These are phyloP conservation scores for Termitomyces sp. DNA, from an alignment of 768 basidiomycete genomes.

Conservation along the genomic window DNA sequence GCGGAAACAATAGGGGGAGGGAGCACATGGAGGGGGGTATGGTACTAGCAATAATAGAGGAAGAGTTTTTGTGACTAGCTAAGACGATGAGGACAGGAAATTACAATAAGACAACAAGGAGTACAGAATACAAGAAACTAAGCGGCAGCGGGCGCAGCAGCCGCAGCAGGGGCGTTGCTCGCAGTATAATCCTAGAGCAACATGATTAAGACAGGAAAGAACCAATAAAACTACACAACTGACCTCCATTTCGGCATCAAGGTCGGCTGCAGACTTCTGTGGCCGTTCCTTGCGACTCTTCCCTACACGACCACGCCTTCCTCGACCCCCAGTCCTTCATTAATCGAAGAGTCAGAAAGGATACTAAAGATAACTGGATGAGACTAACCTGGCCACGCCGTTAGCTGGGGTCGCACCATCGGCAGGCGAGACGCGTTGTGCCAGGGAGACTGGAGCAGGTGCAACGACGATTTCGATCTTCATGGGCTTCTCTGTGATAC, in stretches of 20 bases:
- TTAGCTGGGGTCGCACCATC: constrained; percentile 27
- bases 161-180: constrained; percentile 46
- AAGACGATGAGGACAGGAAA: constrained; percentile 7
- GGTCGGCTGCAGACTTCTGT: constrained; percentile 79
- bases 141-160: constrained; percentile 20
- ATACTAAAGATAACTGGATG: neutral
- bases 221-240: constrained; percentile 7
- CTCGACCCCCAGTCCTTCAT: constrained; percentile 31
- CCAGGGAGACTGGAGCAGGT: constrained; percentile 68
- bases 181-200: constrained; percentile 62
- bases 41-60: neutral
- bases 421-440: constrained; percentile 82
- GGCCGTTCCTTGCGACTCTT: constrained; percentile 58
- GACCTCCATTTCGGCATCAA: constrained; percentile 99
- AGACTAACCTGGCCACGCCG: constrained; percentile 30
- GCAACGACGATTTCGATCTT: constrained; percentile 97
- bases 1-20: neutral
- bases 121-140: constrained; percentile 18
- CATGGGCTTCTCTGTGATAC: constrained; percentile 85
- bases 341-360: constrained; percentile 10
- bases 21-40: neutral
- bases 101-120: constrained; percentile 14
- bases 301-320: constrained; percentile 45
- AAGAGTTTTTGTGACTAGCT: constrained; percentile 7
- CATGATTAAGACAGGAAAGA: neutral